Base-by-base conservation (phyloP, 2,329 filamentous ascomycete species). In the Domatiomyces globalis region DNA sequence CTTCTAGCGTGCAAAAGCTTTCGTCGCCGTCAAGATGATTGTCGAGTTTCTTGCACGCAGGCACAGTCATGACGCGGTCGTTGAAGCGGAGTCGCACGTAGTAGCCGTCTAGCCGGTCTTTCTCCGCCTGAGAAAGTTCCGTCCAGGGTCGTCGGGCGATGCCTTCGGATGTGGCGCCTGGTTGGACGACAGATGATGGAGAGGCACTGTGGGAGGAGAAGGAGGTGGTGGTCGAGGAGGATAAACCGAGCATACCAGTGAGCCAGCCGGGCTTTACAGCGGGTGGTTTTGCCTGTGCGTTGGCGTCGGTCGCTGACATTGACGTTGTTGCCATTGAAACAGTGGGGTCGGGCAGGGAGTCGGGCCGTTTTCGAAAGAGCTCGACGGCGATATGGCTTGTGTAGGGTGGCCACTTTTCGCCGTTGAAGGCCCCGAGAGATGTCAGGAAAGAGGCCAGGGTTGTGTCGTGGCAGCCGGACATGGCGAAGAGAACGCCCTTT, bases 1-100 rank as follows among this genome's bases (percentile, higher is more conserved):
- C 87, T 51, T 84, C 80, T 61, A 98, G 68, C 0, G 90, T 96
- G 69, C 92, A 98, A 63, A 96, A 90, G 22, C 80, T 85, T 60
- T 88, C 83, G 60, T 96, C 85, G 0, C 87, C 87, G 1, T 86
- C 79, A 2, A 95, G 74, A 68, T 98, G 92, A 54, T 89, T 94
- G 5, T 87, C 87, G 0, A 74, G 68, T 8, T 75, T 69, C 58
- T 77, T 80, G 67, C 92, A 98, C 2, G 87, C 89, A 0, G 90
- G 90, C 17, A 98, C 75, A 12, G 76, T 79, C 63, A 96, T 79
- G 2, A 87, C 78, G 49, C 77, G 74, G 65, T 96, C 92, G 61
- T 98, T 98, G 68, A 94, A 98, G 48, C 89, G 79, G 52, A 98
- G 67, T 17, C 92, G 81, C 12, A 98, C 90, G 67, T 85, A 98